These are phyloP conservation scores for Dovyalis caffra DNA, from an alignment of 345 rosid species.

Conservation along the genomic window DNA sequence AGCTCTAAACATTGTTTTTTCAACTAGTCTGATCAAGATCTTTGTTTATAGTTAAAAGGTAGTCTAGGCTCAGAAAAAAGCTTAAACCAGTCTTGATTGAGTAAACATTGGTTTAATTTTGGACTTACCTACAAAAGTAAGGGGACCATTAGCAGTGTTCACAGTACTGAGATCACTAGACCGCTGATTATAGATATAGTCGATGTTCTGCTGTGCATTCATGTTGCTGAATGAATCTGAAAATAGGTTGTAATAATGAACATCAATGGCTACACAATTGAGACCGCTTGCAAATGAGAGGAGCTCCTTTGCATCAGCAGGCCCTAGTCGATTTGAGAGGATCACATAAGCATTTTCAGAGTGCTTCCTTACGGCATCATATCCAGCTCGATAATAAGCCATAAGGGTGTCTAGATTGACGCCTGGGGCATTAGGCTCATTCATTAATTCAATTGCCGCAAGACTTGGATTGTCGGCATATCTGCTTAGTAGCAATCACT, in stretches of 20 bases:
- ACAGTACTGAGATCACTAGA: conserved; percentile 12
- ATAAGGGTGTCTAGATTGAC: conserved; percentile 22
- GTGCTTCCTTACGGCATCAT: conserved; percentile 39
- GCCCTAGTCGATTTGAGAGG: conserved; percentile 34
- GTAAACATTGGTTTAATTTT: background rate
- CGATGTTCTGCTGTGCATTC: conserved; percentile 29
- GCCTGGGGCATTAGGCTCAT: conserved; percentile 36
- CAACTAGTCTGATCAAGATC: too few species aligned
- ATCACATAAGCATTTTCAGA: conserved; percentile 30
- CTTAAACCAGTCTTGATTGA: background rate
- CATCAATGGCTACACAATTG: conserved; percentile 33
- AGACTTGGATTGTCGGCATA: conserved; percentile 8
- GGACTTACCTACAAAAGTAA: conserved; percentile 31
- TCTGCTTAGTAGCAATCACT: background rate
- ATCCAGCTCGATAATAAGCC: conserved; percentile 33
- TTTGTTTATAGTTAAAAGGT: background rate
- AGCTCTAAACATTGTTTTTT: background rate
- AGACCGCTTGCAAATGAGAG: conserved; percentile 26
- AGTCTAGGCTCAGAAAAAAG: background rate
- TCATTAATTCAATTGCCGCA: conserved; percentile 40
- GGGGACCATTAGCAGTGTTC: conserved; percentile 24
- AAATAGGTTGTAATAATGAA: conserved; percentile 40
- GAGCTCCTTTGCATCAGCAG: conserved; percentile 25
- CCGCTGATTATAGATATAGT: conserved; percentile 21
- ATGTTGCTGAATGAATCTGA: background rate